Conservation (phyloP, 2,329 filamentous ascomycete genomes). For the Microdochium nivale region DNA sequence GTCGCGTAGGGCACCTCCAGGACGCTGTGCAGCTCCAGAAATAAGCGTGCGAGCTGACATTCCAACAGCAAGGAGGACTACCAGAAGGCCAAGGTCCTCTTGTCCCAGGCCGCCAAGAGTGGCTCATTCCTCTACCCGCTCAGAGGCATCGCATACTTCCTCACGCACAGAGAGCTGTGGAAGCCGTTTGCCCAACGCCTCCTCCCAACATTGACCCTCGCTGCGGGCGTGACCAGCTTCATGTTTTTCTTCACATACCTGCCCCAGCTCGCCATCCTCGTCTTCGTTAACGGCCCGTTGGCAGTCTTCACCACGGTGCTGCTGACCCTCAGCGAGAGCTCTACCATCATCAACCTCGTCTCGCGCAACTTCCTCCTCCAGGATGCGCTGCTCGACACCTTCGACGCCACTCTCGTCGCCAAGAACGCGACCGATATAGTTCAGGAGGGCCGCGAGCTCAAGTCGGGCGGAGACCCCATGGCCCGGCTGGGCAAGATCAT, state of each 20-base stretch:
- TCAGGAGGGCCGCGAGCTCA: conserved; percentile 64
- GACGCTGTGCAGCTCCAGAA: neutral
- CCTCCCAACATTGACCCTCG: conserved; percentile 58
- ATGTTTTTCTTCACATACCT: conserved; percentile 88
- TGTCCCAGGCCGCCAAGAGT: conserved; percentile 63
- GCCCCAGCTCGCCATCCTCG: conserved; percentile 74
- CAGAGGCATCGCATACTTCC: conserved; percentile 51
- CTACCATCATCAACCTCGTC: conserved; percentile 46
- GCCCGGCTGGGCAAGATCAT: conserved; percentile 46
- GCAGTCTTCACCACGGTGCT: conserved; percentile 66
- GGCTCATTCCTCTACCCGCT: conserved; percentile 81
- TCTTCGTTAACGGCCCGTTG: conserved; percentile 77
- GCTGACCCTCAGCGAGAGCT: conserved; percentile 56
- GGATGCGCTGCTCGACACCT: conserved; percentile 79
- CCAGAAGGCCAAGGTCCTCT: conserved; percentile 52
- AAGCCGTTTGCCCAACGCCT: conserved; percentile 48
- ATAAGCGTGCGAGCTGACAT: conserved; percentile 1
- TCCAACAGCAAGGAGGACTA: conserved; percentile 57
- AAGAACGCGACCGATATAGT: conserved; percentile 53
- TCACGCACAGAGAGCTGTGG: conserved; percentile 47
- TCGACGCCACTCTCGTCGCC: conserved; percentile 63
- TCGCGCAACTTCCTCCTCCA: conserved; percentile 68
- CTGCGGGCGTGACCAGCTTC: conserved; percentile 59
- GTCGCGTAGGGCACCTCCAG: neutral
- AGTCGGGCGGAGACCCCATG: conserved; percentile 49